Conservation (phyloP, 2,329 filamentous ascomycete species). For the Penicillium nordicum region DNA sequence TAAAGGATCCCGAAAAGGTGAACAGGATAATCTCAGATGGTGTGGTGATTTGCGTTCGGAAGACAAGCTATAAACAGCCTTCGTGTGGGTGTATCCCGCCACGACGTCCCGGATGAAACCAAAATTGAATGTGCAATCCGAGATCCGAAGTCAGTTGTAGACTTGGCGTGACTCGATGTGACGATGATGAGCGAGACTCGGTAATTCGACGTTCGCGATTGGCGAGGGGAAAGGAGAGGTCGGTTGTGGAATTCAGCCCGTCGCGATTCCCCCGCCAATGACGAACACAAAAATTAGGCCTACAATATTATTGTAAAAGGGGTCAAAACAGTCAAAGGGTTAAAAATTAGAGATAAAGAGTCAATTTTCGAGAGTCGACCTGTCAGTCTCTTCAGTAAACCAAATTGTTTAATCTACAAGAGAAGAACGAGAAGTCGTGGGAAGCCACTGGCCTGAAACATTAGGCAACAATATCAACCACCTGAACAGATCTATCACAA, state of each 20-base stretch:
- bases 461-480: not conserved
- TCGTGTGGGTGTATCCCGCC: not conserved
- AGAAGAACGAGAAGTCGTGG: too few relatives aligned
- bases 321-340: too few relatives aligned
- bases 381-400: too few relatives aligned
- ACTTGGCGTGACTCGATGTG: not conserved
- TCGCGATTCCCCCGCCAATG: slow-evolving; percentile 20
- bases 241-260: slow-evolving; percentile 5
- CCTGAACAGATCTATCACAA: not conserved
- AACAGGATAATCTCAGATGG: not conserved
- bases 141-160: not conserved
- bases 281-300: not conserved
- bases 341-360: not conserved
- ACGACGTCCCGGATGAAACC: not conserved
- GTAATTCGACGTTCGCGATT: slow-evolving; percentile 5
- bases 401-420: too few relatives aligned
- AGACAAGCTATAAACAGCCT: not conserved
- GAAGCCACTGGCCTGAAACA: not conserved
- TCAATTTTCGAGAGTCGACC: not conserved
- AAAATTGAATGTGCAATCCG: not conserved
- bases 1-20: not conserved
- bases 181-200: slow-evolving; percentile 2
- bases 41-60: not conserved
- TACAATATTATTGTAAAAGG: too few relatives aligned
- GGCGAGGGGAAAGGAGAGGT: not conserved